Percentiles rank a stretch among this genome's conserved stretches.
These are phyloP conservation scores for Fusarium sulawesiense DNA, from an alignment of 2,329 filamentous ascomycete species.

Conservation along the genomic window DNA sequence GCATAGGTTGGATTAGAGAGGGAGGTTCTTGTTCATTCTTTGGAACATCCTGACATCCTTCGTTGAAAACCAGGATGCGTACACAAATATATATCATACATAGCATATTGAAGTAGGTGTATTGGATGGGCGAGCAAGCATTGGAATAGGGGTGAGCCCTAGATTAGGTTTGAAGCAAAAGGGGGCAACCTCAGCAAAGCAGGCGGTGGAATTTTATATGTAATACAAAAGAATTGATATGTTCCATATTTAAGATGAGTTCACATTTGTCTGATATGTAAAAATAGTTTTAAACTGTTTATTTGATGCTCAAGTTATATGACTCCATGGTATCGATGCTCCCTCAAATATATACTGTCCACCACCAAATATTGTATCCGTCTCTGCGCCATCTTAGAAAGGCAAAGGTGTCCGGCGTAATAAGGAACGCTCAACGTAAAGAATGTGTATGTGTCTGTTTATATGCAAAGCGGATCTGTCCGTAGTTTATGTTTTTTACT, in stretches of 20 bases:
- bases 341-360: conserved; percentile 1
- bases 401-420: conserved; percentile 16
- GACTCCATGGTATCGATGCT: conserved; percentile 32
- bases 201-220: conserved; percentile 30
- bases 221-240: conserved; percentile 40
- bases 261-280: not conserved
- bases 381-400: not conserved
- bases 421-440: conserved; percentile 35
- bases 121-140: conserved; percentile 10
- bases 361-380: conserved; percentile 4
- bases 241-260: not conserved
- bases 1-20: conserved; percentile 28
- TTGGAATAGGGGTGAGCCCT: conserved; percentile 9
- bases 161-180: conserved; percentile 24
- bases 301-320: conserved; percentile 26
- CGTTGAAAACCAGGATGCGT: conserved; percentile 7
- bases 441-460: conserved; percentile 16
- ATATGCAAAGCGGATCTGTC: not conserved
- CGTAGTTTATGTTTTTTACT: conserved; percentile 14
- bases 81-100: conserved; percentile 18
- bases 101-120: not conserved
- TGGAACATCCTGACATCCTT: conserved; percentile 16
- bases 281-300: conserved; percentile 11
- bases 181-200: conserved; percentile 18
- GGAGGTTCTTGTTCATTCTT: conserved; percentile 27